A percentile compares a stretch with the other conserved stretches of the same genome.
Conservation (phyloP, 306 rosid genomes). For the Lotus japonicus region DNA sequence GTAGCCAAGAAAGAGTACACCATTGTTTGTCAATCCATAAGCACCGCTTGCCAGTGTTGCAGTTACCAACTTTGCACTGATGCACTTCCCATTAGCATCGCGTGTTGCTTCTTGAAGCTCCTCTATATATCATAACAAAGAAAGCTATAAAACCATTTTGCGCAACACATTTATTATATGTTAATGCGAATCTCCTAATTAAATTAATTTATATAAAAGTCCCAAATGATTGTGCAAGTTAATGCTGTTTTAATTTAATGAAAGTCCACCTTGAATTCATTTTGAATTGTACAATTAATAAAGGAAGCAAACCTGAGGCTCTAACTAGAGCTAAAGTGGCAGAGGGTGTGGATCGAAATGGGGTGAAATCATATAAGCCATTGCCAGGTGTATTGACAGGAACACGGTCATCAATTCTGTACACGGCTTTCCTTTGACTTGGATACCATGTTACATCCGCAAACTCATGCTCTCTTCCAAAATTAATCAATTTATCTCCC, state of each 20-base stretch:
- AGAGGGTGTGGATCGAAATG: slow-evolving; percentile 39
- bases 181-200: too few species aligned
- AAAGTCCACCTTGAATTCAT: too few species aligned
- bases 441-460: slow-evolving; percentile 63
- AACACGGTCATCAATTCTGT: slow-evolving; percentile 53
- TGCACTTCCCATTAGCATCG: slow-evolving; percentile 48
- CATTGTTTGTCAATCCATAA: slow-evolving; percentile 57
- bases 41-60: slow-evolving; percentile 25
- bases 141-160: too few species aligned
- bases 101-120: slow-evolving; percentile 43
- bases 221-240: too few species aligned
- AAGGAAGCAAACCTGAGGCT: slow-evolving; percentile 25
- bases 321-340: slow-evolving; percentile 18
- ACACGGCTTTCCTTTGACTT: slow-evolving; percentile 41
- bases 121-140: too few species aligned
- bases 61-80: slow-evolving; percentile 24
- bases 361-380: slow-evolving; percentile 42
- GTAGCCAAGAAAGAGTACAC: slow-evolving; percentile 40
- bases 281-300: too few species aligned
- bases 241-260: too few species aligned
- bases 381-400: slow-evolving; percentile 28
- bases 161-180: too few species aligned
- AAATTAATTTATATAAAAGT: too few species aligned
- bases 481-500: slow-evolving; percentile 37
- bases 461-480: slow-evolving; percentile 55